phyloP scores from a whole-genome alignment of 1,139 yeast genomes.

The Geotrichum restrictum region DNA sequence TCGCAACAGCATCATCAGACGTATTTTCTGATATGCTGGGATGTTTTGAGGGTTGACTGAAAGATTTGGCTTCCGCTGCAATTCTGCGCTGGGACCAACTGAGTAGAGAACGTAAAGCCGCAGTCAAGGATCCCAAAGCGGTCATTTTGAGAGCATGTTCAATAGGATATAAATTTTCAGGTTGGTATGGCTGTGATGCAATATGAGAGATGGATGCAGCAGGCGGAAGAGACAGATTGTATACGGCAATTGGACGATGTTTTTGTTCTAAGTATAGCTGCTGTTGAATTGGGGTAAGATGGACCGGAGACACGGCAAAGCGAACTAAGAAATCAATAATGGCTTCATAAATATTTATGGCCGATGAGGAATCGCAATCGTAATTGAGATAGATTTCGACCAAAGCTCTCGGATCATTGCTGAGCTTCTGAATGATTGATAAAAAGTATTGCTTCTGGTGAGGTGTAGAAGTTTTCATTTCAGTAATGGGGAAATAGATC shows the following conservation, averaged over 20 bases:
- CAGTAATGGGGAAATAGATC: constrained; percentile 90
- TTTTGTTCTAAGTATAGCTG: constrained; percentile 61
- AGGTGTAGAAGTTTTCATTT: constrained; percentile 82
- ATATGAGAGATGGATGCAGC: constrained; percentile 67
- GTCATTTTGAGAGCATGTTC: constrained; percentile 83
- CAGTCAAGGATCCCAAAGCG: constrained; percentile 74
- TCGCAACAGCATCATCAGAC: constrained; percentile 21
- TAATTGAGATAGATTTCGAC: constrained; percentile 92
- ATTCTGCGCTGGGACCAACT: constrained; percentile 85
- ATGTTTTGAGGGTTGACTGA: neutral
- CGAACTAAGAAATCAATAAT: constrained; percentile 74
- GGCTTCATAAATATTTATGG: constrained; percentile 83
- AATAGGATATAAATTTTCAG: constrained; percentile 26
- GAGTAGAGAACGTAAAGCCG: constrained; percentile 73
- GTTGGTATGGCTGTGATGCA: constrained; percentile 51
- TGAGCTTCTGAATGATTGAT: constrained; percentile 70
- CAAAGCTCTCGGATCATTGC: constrained; percentile 84
- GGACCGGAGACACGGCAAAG: constrained; percentile 67
- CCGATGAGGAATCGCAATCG: constrained; percentile 75
- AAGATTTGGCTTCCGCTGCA: constrained; percentile 30
- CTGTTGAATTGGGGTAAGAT: constrained; percentile 66
- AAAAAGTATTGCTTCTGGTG: constrained; percentile 89
- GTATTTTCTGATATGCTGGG: constrained; percentile 10
- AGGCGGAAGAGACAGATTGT: constrained; percentile 69
- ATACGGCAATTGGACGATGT: constrained; percentile 62